These are phyloP conservation scores for Coniochaeta ligniaria DNA, from an alignment of 2,329 filamentous ascomycete genomes.

Conservation along the genomic window DNA sequence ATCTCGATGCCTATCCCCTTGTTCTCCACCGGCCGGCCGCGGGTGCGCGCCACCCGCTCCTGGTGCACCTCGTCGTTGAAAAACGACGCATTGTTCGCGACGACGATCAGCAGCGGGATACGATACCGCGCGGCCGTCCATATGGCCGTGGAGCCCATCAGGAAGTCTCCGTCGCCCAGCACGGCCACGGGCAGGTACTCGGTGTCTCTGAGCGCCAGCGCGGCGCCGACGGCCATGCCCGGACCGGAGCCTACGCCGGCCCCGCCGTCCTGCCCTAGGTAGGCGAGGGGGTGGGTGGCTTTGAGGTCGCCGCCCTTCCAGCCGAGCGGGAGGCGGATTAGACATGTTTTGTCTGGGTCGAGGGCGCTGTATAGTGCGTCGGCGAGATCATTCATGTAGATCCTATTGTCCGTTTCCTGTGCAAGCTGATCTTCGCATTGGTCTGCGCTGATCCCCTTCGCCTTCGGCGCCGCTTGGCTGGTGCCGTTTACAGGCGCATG, in stretches of 20 bases:
- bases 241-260: slow-evolving; percentile 2
- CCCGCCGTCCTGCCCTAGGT: slow-evolving; percentile 4
- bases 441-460: background rate
- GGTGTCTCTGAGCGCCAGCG: slow-evolving; percentile 1
- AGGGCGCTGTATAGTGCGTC: background rate
- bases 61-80: slow-evolving; percentile 7
- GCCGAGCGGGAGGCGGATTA: slow-evolving; percentile 4
- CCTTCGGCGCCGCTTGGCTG: background rate
- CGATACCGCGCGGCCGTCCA: slow-evolving; percentile 4
- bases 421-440: background rate
- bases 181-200: slow-evolving; percentile 2
- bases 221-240: slow-evolving; percentile 2
- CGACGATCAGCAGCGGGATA: background rate
- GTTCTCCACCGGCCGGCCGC: background rate
- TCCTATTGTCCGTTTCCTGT: background rate
- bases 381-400: background rate
- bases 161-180: slow-evolving; percentile 6
- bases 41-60: background rate
- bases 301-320: slow-evolving; percentile 3
- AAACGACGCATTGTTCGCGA: slow-evolving; percentile 6
- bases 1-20: slow-evolving; percentile 4
- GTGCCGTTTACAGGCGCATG: background rate
- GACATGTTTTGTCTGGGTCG: background rate
- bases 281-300: slow-evolving; percentile 1
- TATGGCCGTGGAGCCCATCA: slow-evolving; percentile 4